Evolutionary conservation across 371 early-diverging fungal genomes (phyloP).

Genomic region (Mucor velutinosus): DNA sequence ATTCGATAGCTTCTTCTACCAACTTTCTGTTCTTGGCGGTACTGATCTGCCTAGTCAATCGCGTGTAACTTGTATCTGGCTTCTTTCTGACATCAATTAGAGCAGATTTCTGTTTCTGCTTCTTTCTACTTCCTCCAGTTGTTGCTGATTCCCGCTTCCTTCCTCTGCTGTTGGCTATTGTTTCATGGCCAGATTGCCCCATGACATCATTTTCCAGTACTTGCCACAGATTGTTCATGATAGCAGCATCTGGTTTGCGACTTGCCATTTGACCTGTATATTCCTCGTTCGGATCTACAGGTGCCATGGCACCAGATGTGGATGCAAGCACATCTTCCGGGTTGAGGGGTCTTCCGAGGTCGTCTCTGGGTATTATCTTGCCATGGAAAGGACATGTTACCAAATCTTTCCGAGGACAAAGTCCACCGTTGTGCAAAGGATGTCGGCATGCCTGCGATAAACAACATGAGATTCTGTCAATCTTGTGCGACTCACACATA

Average conservation of each 20-base stretch:
- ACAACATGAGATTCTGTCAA: background rate
- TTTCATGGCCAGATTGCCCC: conserved; percentile 43
- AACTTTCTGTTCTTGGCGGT: conserved; percentile 24
- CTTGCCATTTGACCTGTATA: background rate
- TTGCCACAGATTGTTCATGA: conserved; percentile 51
- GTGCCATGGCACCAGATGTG: background rate
- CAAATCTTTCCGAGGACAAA: conserved; percentile 72
- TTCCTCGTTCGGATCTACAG: background rate
- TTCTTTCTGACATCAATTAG: conserved; percentile 56
- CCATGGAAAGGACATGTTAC: conserved; percentile 79
- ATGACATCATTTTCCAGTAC: conserved; percentile 60
- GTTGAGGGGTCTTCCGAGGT: conserved; percentile 42
- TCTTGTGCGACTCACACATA: background rate
- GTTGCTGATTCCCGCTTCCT: conserved; percentile 15
- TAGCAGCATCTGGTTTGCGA: background rate
- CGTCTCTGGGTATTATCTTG: conserved; percentile 66
- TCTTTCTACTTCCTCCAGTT: background rate
- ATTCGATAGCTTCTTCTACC: conserved; percentile 39
- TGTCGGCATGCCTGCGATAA: conserved; percentile 64
- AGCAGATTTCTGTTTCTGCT: conserved; percentile 15
- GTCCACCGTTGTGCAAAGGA: conserved; percentile 65
- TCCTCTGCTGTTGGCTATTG: conserved; percentile 18
- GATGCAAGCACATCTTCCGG: background rate
- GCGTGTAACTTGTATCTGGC: conserved; percentile 41
- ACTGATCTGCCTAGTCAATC: conserved; percentile 45